Evolutionary conservation across 352 stramenopile species (phyloP).

Genomic region (Globisporangium camurandrum): DNA sequence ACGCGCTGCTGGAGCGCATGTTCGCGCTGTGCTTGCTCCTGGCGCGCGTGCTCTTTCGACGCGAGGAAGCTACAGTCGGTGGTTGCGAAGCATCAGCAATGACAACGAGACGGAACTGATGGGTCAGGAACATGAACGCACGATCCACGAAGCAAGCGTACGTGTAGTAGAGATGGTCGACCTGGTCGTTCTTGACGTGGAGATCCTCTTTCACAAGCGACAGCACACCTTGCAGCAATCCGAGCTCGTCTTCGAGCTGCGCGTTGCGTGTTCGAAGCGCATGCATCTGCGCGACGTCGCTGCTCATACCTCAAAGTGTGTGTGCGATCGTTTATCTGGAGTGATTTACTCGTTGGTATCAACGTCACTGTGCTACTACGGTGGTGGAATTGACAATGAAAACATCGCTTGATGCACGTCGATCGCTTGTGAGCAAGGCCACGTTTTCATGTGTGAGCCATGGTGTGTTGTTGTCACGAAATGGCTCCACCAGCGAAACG

Average conservation of each 20-base stretch:
- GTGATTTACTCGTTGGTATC: too few relatives aligned
- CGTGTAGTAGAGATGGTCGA: conserved; percentile 25
- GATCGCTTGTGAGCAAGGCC: too few relatives aligned
- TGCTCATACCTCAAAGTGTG: too few relatives aligned
- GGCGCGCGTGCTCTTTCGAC: conserved; percentile 15
- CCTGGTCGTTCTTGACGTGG: conserved; percentile 27
- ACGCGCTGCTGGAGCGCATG: conserved; percentile 11
- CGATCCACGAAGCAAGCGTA: conserved; percentile 6
- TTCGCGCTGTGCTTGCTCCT: conserved; percentile 17
- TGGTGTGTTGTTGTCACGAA: too few relatives aligned
- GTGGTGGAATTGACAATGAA: too few relatives aligned
- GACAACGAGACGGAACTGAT: neutral
- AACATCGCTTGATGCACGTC: too few relatives aligned
- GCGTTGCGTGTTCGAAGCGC: conserved; percentile 1
- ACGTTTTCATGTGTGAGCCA: too few relatives aligned
- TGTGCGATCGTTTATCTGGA: too few relatives aligned
- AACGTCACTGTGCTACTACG: too few relatives aligned
- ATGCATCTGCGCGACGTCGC: neutral
- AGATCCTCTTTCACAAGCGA: conserved; percentile 24
- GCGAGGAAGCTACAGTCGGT: conserved; percentile 11
- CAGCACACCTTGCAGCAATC: conserved; percentile 19
- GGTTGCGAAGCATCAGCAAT: neutral
- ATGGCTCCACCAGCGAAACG: too few relatives aligned
- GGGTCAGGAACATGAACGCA: neutral
- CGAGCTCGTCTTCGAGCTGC: conserved; percentile 19